Percentiles rank a stretch among this genome's conserved stretches.
Evolutionary conservation across 164 flowering plant species (phyloP).

Genomic region (Echeveria elegans): DNA sequence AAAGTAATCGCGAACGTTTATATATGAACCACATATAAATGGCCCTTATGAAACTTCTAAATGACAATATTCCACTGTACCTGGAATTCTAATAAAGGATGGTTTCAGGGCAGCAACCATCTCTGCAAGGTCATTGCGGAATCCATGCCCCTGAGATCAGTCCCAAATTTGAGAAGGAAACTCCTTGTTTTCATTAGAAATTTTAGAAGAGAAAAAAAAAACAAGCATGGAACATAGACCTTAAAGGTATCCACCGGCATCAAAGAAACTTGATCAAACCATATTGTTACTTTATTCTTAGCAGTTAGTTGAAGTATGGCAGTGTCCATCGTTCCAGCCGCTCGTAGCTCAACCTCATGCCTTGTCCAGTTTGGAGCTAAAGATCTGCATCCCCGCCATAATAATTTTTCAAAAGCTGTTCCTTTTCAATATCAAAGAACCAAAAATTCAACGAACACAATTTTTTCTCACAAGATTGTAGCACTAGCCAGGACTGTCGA

Average conservation of each 20-base stretch:
- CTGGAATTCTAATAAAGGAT: slow-evolving; percentile 85
- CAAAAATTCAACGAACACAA: not conserved
- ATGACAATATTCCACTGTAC: slow-evolving; percentile 21
- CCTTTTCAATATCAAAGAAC: not conserved
- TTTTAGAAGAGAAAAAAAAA: not conserved
- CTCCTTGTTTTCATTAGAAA: not conserved
- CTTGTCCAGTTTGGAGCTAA: slow-evolving; percentile 70
- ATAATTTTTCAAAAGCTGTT: not conserved
- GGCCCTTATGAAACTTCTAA: not conserved
- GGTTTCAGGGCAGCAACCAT: slow-evolving; percentile 68
- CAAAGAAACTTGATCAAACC: slow-evolving; percentile 94
- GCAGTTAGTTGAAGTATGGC: slow-evolving; percentile 76
- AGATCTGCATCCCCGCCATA: slow-evolving; percentile 40
- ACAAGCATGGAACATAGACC: slow-evolving; percentile 22
- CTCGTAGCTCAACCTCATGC: slow-evolving; percentile 44
- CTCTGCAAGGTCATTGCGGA: slow-evolving; percentile 52
- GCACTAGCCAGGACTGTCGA: slow-evolving; percentile 33
- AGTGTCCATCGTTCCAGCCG: slow-evolving; percentile 46
- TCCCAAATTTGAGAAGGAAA: not conserved
- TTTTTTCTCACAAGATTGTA: slow-evolving; percentile 17
- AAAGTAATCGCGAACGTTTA: too few species aligned
- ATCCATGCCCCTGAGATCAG: slow-evolving; percentile 72
- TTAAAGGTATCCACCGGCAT: slow-evolving; percentile 87
- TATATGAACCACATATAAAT: not conserved
- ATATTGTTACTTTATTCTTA: slow-evolving; percentile 55